These are phyloP conservation scores for Helenozyma baotianmanensis DNA, from an alignment of 805 yeast genomes.

Conservation along the genomic window DNA sequence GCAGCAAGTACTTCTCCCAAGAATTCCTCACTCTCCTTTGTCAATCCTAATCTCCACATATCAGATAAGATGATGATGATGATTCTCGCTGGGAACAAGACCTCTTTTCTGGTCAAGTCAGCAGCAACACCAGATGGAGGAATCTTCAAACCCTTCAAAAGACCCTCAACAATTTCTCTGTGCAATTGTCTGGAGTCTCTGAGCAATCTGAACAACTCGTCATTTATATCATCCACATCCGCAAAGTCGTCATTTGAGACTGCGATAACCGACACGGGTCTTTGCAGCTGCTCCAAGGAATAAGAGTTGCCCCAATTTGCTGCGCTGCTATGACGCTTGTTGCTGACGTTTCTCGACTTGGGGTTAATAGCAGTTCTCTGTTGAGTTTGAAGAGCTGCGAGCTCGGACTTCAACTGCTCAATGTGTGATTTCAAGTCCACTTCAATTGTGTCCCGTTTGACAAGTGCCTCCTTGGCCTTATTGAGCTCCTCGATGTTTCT, in stretches of 20 bases:
- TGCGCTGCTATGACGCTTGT: conserved; percentile 40
- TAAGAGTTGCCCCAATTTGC: conserved; percentile 30
- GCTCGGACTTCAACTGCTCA: conserved; percentile 48
- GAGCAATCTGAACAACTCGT: conserved; percentile 65
- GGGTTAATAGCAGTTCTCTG: conserved; percentile 31
- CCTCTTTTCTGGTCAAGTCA: conserved; percentile 81
- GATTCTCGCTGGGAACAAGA: conserved; percentile 92
- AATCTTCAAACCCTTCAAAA: conserved; percentile 76
- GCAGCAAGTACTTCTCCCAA: conserved; percentile 84
- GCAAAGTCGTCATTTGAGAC: conserved; percentile 50
- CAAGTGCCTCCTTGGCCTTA: conserved; percentile 53
- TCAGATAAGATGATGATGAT: conserved; percentile 88
- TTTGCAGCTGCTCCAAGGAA: conserved; percentile 37
- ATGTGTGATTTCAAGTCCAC: conserved; percentile 62
- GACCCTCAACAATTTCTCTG: conserved; percentile 79
- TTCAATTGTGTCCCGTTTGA: conserved; percentile 59
- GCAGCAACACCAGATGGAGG: conserved; percentile 85
- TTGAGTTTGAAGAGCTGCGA: conserved; percentile 41
- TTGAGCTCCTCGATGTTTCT: conserved; percentile 58
- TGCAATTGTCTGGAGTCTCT: conserved; percentile 71
- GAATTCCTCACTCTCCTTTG: conserved; percentile 86
- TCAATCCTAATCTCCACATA: conserved; percentile 96
- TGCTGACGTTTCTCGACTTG: conserved; percentile 29
- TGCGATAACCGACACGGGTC: conserved; percentile 62
- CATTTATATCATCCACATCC: conserved; percentile 64